These are phyloP conservation scores for Globisporangium heterothallicum DNA, from an alignment of 352 stramenopile genomes.

Conservation along the genomic window DNA sequence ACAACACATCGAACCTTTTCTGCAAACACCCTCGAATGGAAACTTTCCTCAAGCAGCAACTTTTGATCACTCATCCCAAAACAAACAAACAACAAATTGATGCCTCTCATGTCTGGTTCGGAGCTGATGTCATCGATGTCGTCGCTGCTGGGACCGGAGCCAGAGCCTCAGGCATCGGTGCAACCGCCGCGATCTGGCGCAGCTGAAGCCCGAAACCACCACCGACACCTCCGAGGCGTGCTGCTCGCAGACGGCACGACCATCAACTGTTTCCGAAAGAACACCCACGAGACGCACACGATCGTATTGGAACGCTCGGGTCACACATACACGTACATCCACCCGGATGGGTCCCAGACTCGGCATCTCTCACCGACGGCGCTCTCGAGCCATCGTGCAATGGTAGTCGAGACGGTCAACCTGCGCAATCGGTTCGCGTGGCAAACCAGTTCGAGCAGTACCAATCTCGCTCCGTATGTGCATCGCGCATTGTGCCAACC, in stretches of 20 bases:
- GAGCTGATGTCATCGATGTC: neutral
- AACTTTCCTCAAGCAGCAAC: conserved; percentile 5
- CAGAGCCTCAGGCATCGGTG: no score
- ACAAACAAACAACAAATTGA: neutral
- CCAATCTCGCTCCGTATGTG: conserved; percentile 48
- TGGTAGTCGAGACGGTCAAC: conserved; percentile 37
- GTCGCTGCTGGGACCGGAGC: no score
- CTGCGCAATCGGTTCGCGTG: conserved; percentile 51
- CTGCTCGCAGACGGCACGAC: conserved; percentile 48
- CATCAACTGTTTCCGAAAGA: conserved; percentile 38
- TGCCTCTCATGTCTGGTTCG: neutral
- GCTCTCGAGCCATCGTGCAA: conserved; percentile 33
- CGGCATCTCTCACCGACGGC: conserved; percentile 56
- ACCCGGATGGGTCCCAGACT: conserved; percentile 35
- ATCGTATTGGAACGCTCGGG: conserved; percentile 57
- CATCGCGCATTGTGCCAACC: conserved; percentile 19
- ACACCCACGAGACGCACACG: conserved; percentile 45
- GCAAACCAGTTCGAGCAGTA: conserved; percentile 7
- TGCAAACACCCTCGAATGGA: no score
- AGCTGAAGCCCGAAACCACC: neutral
- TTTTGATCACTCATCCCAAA: neutral
- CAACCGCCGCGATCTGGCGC: neutral
- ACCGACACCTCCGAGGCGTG: conserved; percentile 25
- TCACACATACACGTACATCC: conserved; percentile 56
- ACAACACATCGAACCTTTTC: no score